phyloP scores from a whole-genome alignment of 2,329 filamentous ascomycete genomes.

The Xylariaceae sp. region DNA sequence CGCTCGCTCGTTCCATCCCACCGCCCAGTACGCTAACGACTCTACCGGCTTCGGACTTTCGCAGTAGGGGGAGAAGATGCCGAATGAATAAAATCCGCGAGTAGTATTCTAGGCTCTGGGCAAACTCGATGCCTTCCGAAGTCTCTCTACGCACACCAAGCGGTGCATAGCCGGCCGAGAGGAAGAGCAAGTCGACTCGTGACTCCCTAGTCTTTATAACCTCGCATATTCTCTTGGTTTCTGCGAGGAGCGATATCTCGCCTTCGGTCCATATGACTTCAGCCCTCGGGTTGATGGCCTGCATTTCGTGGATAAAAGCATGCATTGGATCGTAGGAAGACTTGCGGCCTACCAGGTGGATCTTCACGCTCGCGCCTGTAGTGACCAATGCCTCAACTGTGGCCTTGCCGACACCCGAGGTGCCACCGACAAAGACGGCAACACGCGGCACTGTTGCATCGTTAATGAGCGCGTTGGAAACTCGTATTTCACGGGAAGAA shows the following conservation, averaged over 20 bases:
- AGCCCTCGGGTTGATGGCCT: slow-evolving; percentile 34
- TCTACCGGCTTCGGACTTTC: slow-evolving; percentile 24
- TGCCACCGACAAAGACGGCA: slow-evolving; percentile 42
- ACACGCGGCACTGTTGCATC: slow-evolving; percentile 34
- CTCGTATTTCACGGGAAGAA: slow-evolving; percentile 31
- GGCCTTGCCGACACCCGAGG: slow-evolving; percentile 41
- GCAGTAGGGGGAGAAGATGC: slow-evolving; percentile 38
- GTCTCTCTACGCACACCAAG: slow-evolving; percentile 36
- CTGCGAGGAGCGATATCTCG: slow-evolving; percentile 41
- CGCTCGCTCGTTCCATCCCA: slow-evolving; percentile 27
- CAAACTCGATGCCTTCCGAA: slow-evolving; percentile 38
- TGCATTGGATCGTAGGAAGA: slow-evolving; percentile 29
- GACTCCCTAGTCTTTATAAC: slow-evolving; percentile 35
- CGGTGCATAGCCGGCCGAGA: slow-evolving; percentile 40
- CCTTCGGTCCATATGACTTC: slow-evolving; percentile 39
- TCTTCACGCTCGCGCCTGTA: slow-evolving; percentile 32
- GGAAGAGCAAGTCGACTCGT: slow-evolving; percentile 39
- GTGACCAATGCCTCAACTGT: slow-evolving; percentile 36
- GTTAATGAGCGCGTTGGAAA: slow-evolving; percentile 38
- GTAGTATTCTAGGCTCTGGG: slow-evolving; percentile 39
- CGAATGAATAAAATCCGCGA: slow-evolving; percentile 38
- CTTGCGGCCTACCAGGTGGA: slow-evolving; percentile 41
- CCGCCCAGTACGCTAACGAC: slow-evolving; percentile 34
- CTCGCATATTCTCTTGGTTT: slow-evolving; percentile 36
- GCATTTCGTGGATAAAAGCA: slow-evolving; percentile 35